Conservation (phyloP, 805 yeast genomes). For the Cyberlindnera japonica region DNA sequence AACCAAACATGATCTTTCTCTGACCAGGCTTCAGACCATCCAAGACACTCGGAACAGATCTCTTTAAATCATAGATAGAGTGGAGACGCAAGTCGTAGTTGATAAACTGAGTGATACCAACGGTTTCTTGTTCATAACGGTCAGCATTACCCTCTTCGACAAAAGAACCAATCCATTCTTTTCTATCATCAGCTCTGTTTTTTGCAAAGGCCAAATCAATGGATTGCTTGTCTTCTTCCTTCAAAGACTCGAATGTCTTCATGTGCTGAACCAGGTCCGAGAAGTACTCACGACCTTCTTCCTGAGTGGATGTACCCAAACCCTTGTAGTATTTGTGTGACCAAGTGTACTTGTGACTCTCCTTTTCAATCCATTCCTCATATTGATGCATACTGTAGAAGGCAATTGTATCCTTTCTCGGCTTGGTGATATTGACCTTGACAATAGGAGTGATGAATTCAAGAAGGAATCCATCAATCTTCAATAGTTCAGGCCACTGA, state of each 20-base stretch:
- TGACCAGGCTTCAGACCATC: slow-evolving; percentile 98
- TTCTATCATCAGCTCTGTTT: slow-evolving; percentile 94
- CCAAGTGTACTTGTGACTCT: slow-evolving; percentile 75
- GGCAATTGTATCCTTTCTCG: slow-evolving; percentile 56
- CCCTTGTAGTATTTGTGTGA: slow-evolving; percentile 96
- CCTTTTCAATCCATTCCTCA: slow-evolving; percentile 86
- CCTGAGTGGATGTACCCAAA: slow-evolving; percentile 88
- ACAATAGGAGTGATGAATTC: slow-evolving; percentile 97
- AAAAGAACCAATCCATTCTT: slow-evolving; percentile 95
- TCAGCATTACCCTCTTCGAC: slow-evolving; percentile 70
- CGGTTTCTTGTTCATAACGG: slow-evolving; percentile 30
- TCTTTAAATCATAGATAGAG: slow-evolving; percentile 93
- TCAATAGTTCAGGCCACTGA: slow-evolving; percentile 89
- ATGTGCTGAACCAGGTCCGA: slow-evolving; percentile 79
- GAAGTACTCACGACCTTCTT: slow-evolving; percentile 86
- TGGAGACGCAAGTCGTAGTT: slow-evolving; percentile 92
- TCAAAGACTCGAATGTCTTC: slow-evolving; percentile 78
- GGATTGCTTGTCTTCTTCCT: slow-evolving; percentile 68
- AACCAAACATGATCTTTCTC: slow-evolving; percentile 86
- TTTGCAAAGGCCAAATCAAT: slow-evolving; percentile 94
- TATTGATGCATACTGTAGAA: slow-evolving; percentile 96
- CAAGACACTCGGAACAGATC: slow-evolving; percentile 90
- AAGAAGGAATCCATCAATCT: slow-evolving; percentile 84
- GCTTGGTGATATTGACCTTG: slow-evolving; percentile 74
- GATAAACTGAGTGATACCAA: slow-evolving; percentile 91